Evolutionary conservation across 2,329 filamentous ascomycete genomes (phyloP).

Genomic region (Aspergillus floridensis): DNA sequence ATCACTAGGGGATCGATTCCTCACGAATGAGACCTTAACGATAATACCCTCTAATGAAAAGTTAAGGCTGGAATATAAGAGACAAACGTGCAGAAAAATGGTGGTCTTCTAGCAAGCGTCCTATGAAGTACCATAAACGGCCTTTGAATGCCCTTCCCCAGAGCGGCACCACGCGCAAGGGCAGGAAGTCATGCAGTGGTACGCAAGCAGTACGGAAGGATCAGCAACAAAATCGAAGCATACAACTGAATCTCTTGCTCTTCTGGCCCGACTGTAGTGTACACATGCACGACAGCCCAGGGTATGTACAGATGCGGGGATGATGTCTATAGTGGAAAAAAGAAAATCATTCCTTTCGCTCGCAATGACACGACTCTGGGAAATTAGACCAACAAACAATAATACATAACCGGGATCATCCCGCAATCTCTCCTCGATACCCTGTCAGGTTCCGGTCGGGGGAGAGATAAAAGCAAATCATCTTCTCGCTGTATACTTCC

Average conservation of each 20-base stretch:
- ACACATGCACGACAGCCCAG: slow-evolving; percentile 39
- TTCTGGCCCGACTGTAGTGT: slow-evolving; percentile 40
- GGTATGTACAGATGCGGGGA: slow-evolving; percentile 44
- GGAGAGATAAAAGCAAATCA: slow-evolving; percentile 31
- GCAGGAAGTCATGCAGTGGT: background rate
- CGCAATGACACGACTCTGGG: slow-evolving; percentile 41
- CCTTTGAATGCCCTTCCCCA: slow-evolving; percentile 7
- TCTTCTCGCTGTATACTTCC: slow-evolving; percentile 27
- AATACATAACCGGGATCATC: slow-evolving; percentile 39
- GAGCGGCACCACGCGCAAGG: slow-evolving; percentile 12
- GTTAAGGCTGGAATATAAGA: background rate
- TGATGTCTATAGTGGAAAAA: slow-evolving; percentile 40
- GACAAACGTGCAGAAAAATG: background rate
- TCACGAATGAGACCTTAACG: background rate
- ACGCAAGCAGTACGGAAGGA: slow-evolving; percentile 9
- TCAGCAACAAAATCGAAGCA: slow-evolving; percentile 27
- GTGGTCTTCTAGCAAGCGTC: background rate
- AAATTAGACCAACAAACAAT: slow-evolving; percentile 42
- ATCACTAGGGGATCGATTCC: background rate
- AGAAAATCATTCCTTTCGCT: slow-evolving; percentile 42
- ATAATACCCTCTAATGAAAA: background rate
- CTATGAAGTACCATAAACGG: slow-evolving; percentile 6
- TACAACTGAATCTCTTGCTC: slow-evolving; percentile 39
- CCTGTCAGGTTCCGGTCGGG: slow-evolving; percentile 34
- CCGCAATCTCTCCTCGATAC: slow-evolving; percentile 35